phyloP scores from a whole-genome alignment of 139 green algal genomes.

The Coelastrella sp. region DNA sequence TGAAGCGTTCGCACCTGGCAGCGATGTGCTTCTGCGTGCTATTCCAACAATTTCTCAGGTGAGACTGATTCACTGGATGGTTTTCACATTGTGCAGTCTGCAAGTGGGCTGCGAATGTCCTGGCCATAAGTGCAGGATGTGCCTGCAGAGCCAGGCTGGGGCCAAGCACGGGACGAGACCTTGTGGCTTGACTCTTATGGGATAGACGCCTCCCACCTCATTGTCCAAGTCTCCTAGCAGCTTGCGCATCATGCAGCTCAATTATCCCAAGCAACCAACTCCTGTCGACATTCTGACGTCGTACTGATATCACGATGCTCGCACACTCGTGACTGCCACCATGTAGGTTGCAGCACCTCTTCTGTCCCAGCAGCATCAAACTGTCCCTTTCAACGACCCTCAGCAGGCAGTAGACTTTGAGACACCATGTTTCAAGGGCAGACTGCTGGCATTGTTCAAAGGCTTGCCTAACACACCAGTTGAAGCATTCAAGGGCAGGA shows the following conservation, averaged over 20 bases:
- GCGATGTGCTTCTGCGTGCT: background rate
- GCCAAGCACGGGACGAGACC: too few species aligned
- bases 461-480: constrained; percentile 21
- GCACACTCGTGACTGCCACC: background rate
- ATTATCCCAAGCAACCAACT: background rate
- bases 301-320: background rate
- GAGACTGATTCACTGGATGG: too few species aligned
- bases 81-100: background rate
- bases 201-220: too few species aligned
- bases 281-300: too few species aligned
- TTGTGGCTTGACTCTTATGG: too few species aligned
- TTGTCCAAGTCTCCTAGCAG: too few species aligned
- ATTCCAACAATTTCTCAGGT: background rate
- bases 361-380: constrained; percentile 15
- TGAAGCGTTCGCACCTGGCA: background rate
- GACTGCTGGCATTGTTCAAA: background rate
- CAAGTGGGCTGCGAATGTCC: background rate
- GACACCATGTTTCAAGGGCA: background rate
- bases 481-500: constrained; percentile 19
- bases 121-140: too few species aligned
- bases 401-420: background rate
- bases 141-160: too few species aligned
- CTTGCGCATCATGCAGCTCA: background rate
- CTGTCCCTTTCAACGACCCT: constrained; percentile 34
- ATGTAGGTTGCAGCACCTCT: constrained; percentile 10